A percentile compares a stretch with the other conserved stretches of the same genome.
phyloP scores from a whole-genome alignment of 352 stramenopile species.

The Phytophthora fragariae region DNA sequence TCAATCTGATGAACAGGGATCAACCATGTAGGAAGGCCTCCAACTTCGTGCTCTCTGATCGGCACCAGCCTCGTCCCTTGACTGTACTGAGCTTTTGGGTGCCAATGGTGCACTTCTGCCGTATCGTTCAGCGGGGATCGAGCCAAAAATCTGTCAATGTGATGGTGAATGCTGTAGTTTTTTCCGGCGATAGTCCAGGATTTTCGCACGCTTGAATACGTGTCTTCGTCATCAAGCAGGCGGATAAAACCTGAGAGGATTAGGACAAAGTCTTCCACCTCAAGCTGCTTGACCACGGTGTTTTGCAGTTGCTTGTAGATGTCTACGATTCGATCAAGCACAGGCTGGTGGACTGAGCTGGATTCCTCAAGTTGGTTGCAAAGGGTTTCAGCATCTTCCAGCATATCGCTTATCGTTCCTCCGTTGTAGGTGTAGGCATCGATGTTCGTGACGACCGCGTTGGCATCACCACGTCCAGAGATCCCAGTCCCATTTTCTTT shows the following conservation, averaged over 20 bases:
- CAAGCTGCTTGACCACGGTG: not conserved
- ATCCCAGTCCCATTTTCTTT: not conserved
- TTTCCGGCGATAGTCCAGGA: not conserved
- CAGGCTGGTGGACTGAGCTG: not conserved
- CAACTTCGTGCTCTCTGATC: not conserved
- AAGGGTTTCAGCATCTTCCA: not conserved
- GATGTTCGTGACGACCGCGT: not conserved
- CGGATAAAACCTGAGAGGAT: not conserved
- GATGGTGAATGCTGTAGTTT: constrained; percentile 1
- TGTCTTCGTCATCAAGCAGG: not conserved
- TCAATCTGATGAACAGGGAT: not conserved
- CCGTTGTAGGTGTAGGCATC: not conserved
- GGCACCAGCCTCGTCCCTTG: not conserved
- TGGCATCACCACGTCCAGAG: not conserved
- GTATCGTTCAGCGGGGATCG: not conserved
- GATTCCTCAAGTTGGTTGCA: not conserved
- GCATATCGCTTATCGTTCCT: not conserved
- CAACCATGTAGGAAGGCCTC: not conserved
- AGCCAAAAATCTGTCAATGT: not conserved
- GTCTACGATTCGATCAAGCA: not conserved
- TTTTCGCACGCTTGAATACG: not conserved
- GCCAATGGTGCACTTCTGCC: not conserved
- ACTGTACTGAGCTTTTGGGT: not conserved
- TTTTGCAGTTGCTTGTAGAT: constrained; percentile 5
- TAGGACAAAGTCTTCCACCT: not conserved